Evolutionary conservation across 1,139 yeast species (phyloP), one percentile per base, ranked within the genome.

Genomic region (Candida gigantensis): DNA sequence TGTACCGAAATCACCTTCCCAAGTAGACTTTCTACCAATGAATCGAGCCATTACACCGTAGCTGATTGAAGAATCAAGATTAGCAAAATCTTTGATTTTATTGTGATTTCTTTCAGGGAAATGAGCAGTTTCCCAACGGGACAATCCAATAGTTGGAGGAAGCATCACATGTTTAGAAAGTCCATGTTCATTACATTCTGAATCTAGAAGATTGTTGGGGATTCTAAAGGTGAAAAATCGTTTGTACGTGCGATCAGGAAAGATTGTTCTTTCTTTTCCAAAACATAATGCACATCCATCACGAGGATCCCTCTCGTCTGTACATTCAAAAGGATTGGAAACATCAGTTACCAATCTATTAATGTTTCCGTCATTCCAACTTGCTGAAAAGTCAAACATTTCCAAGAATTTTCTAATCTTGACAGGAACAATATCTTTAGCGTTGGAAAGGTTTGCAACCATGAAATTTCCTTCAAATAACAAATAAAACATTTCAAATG

Each of bases 311-410:
- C 39, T 28, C 3, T 32, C 8, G 6, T 39, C 32, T 4, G 47
- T 48, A 33, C 64, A 57, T 9, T 39, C 34, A 29, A 40, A 35
- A 3, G 58, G 49, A n/a, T 44, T 35, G 6, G 30, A 29, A 11
- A 40, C 44, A 14, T 65, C 72, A 2, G 63, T 52, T 3, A 60
- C 42, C 17, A 68, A 50, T n/a, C 74, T 44, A 44, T 60, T 57
- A 23, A 69, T 56, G 28, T 53, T 46, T 1, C 57, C 63, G 24
- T 51, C 53, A 41, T 62, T 60, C 61, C 63, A 68, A 25, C 70
- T 60, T 2, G 72, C 74, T 28, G 58, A 53, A 39, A 68, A 68
- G 45, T 70, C 76, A 47, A 63, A 67, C 74, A 70, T 69, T 41
- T 70, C 71, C 43, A 70, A 50, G 34, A 46, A 47, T 13, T 46